A percentile compares a stretch with the other conserved stretches of the same genome.
Conservation (phyloP, 1,284 basidiomycete genomes). For the Wallemia mellicola region DNA sequence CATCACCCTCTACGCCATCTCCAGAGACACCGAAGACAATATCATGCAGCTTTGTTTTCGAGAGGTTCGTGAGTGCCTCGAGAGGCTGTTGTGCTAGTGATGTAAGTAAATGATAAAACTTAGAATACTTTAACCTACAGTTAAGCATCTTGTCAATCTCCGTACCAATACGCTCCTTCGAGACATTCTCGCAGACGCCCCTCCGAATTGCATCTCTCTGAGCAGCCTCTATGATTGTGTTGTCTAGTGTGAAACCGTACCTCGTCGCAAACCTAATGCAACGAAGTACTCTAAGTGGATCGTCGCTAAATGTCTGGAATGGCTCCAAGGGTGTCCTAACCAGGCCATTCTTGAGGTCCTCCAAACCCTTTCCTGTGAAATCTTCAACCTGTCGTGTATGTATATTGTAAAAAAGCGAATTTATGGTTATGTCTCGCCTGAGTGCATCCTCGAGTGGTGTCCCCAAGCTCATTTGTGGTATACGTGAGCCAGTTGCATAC, state of each 20-base stretch:
- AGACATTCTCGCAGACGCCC: slow-evolving; percentile 45
- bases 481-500: slow-evolving; percentile 59
- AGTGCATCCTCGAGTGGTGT: slow-evolving; percentile 76
- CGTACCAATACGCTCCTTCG: slow-evolving; percentile 62
- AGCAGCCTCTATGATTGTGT: slow-evolving; percentile 35
- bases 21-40: neutral
- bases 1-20: no score
- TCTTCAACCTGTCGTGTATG: slow-evolving; percentile 74
- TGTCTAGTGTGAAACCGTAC: slow-evolving; percentile 53
- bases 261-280: slow-evolving; percentile 76
- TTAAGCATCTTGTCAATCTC: slow-evolving; percentile 75
- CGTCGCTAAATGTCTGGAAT: slow-evolving; percentile 65
- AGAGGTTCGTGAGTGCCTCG: neutral
- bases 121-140: slow-evolving; percentile 19
- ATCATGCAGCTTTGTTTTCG: neutral
- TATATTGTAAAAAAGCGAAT: slow-evolving; percentile 86
- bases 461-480: slow-evolving; percentile 71
- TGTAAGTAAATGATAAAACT: neutral
- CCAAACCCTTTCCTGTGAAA: slow-evolving; percentile 45
- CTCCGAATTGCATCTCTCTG: slow-evolving; percentile 38
- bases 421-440: slow-evolving; percentile 80
- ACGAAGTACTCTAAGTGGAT: slow-evolving; percentile 69
- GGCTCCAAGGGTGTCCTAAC: slow-evolving; percentile 75
- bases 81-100: neutral
- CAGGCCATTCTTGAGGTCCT: slow-evolving; percentile 46